Conservation (phyloP, 768 basidiomycete species). For the Suillus discolor region DNA sequence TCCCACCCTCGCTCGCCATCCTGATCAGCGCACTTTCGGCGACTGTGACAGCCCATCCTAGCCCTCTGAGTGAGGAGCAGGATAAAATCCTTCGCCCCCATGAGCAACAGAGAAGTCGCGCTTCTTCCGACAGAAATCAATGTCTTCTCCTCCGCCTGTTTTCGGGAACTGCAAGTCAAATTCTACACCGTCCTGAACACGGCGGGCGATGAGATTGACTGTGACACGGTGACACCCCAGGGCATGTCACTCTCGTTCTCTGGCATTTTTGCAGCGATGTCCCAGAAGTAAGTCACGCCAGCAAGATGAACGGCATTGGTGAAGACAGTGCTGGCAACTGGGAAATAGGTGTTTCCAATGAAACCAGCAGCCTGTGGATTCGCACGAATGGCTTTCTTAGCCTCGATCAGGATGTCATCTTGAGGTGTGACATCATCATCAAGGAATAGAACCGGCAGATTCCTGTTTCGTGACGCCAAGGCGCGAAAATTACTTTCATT, state of each 20-base stretch:
- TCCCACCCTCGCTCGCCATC: slow-evolving; percentile 52
- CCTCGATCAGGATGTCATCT: slow-evolving; percentile 44
- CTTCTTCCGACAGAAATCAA: slow-evolving; percentile 57
- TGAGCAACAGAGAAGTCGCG: slow-evolving; percentile 38
- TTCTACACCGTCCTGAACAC: slow-evolving; percentile 45
- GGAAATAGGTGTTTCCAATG: slow-evolving; percentile 54
- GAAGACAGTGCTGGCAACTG: slow-evolving; percentile 48
- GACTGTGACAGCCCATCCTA: slow-evolving; percentile 44
- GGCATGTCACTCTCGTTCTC: slow-evolving; percentile 45
- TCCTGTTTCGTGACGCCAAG: slow-evolving; percentile 56
- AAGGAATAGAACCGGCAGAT: slow-evolving; percentile 57
- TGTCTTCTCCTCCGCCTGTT: slow-evolving; percentile 67
- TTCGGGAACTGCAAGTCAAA: slow-evolving; percentile 56
- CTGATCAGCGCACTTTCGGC: slow-evolving; percentile 54
- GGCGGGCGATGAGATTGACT: slow-evolving; percentile 56
- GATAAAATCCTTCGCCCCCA: slow-evolving; percentile 44
- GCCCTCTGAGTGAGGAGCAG: slow-evolving; percentile 45
- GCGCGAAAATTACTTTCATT: slow-evolving; percentile 53
- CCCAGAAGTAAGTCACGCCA: slow-evolving; percentile 64
- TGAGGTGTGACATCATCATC: slow-evolving; percentile 57
- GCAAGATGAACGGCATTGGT: slow-evolving; percentile 57
- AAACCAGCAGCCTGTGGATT: slow-evolving; percentile 55
- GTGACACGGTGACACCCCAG: slow-evolving; percentile 70
- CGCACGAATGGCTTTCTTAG: slow-evolving; percentile 48
- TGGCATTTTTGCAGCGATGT: slow-evolving; percentile 52